Base-by-base conservation (phyloP, 805 yeast species). In the Candida arabinofermentans region DNA sequence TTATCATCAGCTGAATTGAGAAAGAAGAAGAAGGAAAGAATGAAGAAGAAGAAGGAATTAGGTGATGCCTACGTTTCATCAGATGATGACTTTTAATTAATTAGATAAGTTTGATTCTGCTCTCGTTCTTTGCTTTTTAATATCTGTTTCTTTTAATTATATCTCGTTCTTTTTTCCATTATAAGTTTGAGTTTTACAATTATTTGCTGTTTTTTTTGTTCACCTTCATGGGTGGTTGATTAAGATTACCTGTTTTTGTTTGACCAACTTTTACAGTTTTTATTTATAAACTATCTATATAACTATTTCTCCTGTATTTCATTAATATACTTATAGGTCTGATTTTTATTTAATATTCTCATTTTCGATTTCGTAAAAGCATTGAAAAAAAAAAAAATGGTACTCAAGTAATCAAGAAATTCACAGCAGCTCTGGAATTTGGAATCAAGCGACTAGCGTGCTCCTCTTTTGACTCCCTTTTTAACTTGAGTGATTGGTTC, bases 1-100 rank as follows among this genome's bases (percentile, higher is more conserved):
- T 81, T 93, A 68, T 86, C 97, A 59, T 89, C 98, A 69, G 97
- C 99, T 57, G 99, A 93, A 75, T 79, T 91, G 72, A 88, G 99
- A 84, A 93, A 93, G 96, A 93, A 93, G 96, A 93, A 93, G 97
- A 93, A 93, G 96, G 99, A 93, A 79, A 89, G 99, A 84, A 90
- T 93, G 98, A 88, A 86, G 86, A 93, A 91, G 95, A 93, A 91
- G 97, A 93, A 93, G 95, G 96, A 85, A 74, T 73, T 90, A 70
- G 98, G 98, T 81, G 99, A 93, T 69, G 98, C 93, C 72, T 95
- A 93, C 72, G 97, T 89, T 59, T 91, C 98, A 54, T 93, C 96
- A 62, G 96, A 90, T 61, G 99, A 91, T 44, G 93, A 83, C 61
- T 75, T 80, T 56, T 84, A 82, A 29, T 29, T 29, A 77, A 58